Evolutionary conservation across 2,329 filamentous ascomycete species (phyloP).

Genomic region (Whalleya microplaca): DNA sequence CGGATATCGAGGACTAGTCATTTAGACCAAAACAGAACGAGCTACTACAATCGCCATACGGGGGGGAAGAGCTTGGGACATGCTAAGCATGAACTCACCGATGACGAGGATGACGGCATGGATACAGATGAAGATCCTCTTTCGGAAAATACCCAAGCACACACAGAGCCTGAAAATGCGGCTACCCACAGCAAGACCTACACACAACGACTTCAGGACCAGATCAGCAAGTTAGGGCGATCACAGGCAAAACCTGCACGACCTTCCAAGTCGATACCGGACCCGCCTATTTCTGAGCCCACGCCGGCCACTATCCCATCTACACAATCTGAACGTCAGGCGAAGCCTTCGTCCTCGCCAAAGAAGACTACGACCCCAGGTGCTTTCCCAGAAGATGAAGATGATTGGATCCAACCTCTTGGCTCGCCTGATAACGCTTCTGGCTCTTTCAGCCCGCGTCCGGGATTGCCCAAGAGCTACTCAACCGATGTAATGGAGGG

Average conservation of each 20-base stretch:
- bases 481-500: conserved; percentile 65
- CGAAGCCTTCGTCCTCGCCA: conserved; percentile 44
- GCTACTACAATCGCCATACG: conserved; percentile 74
- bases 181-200: conserved; percentile 81
- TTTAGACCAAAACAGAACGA: conserved; percentile 71
- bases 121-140: conserved; percentile 52
- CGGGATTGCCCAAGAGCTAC: conserved; percentile 61
- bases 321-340: conserved; percentile 39
- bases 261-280: conserved; percentile 52
- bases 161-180: conserved; percentile 52
- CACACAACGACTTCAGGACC: conserved; percentile 90
- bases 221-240: conserved; percentile 76
- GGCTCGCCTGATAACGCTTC: conserved; percentile 40
- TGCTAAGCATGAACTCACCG: conserved; percentile 42
- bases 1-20: conserved; percentile 78
- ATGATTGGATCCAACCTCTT: conserved; percentile 66
- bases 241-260: conserved; percentile 53
- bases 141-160: conserved; percentile 48
- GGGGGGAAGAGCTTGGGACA: conserved; percentile 73
- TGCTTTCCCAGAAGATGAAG: conserved; percentile 64
- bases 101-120: conserved; percentile 48
- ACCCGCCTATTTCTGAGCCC: conserved; percentile 40
- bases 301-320: conserved; percentile 28
- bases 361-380: conserved; percentile 54
- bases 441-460: conserved; percentile 50